Evolutionary conservation across 768 basidiomycete genomes (phyloP), one percentile per base, ranked within the genome.

Genomic region (Leccinum sublutescens): DNA sequence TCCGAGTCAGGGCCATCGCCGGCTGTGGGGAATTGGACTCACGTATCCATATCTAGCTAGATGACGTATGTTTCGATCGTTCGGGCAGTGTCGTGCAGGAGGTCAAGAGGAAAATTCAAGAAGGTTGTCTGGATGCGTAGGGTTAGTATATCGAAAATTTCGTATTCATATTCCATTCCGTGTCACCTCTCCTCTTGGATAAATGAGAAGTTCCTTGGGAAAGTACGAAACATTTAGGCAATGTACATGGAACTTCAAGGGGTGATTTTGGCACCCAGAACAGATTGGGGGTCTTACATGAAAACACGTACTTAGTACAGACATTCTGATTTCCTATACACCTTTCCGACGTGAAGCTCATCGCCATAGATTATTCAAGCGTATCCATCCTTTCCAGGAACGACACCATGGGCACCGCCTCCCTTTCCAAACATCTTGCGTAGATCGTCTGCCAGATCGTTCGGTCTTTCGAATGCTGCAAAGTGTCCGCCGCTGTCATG

Each of bases 401-500:
- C 79, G 12, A 82, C 79, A 2, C 76, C 76, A 59, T 75, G 79
- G 2, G 81, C 81, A 34, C 77, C 77, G 0, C 83, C 81, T 9
- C 75, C 79, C 57, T 74, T 79, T 38, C 80, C 79, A 68, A 85
- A 86, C 83, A 86, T 86, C 64, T 74, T 79, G 31, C 80, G 71
- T 50, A 87, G 51, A 62, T 85, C 85, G 1, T 63, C 74, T 0
- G 74, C 84, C 14, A 87, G 72, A 4, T 69, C 68, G 9, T 78
- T 72, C 0, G 85, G 84, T 45, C 63, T 69, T 62, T 86, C 85
- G 60, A 78, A 65, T 0, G 85, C 78, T 7, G 84, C 81, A 64
- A 87, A 86, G 67, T 86, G 85, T 1, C 85, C 85, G 6, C 85
- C 85, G 7, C 66, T 66, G 1, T 73, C 71, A 52, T 86, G 85